These are phyloP conservation scores for Candida labiduridarum DNA, from an alignment of 1,139 yeast species.

Conservation along the genomic window DNA sequence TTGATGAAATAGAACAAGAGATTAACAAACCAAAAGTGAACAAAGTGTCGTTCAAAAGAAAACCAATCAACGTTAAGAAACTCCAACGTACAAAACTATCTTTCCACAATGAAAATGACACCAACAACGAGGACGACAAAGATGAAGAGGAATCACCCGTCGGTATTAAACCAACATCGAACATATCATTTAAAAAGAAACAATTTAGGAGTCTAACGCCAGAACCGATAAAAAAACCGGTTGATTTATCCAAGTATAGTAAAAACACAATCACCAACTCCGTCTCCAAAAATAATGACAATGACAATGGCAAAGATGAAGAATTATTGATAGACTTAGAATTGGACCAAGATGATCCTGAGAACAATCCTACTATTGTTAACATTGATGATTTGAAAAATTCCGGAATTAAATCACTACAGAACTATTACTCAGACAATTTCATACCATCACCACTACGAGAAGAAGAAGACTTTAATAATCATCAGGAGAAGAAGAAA, in stretches of 20 bases:
- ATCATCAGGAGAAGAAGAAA: conserved; percentile 4
- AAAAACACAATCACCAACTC: background rate
- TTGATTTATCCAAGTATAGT: conserved; percentile 7
- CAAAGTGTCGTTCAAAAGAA: conserved; percentile 9
- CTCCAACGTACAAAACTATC: conserved; percentile 11
- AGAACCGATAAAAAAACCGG: background rate
- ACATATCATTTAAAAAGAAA: background rate
- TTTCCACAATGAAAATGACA: conserved; percentile 8
- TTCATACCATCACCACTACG: conserved; percentile 2
- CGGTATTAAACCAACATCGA: background rate
- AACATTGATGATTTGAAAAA: conserved; percentile 19
- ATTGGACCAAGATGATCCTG: conserved; percentile 20
- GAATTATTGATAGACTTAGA: conserved; percentile 9
- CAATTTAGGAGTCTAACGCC: background rate
- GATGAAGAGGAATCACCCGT: conserved; percentile 6
- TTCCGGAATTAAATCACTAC: background rate
- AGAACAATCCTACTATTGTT: conserved; percentile 23
- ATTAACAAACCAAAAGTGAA: conserved; percentile 1
- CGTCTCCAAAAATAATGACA: conserved; percentile 3
- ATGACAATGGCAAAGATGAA: background rate
- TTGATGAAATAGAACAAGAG: conserved; percentile 8
- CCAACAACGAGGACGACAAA: conserved; percentile 8
- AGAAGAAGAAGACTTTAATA: background rate
- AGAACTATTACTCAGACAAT: background rate
- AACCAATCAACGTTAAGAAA: background rate